Evolutionary conservation across 108 stramenopile species (phyloP), one percentile per base, ranked within the genome.

Genomic region (Nitzschia palea): DNA sequence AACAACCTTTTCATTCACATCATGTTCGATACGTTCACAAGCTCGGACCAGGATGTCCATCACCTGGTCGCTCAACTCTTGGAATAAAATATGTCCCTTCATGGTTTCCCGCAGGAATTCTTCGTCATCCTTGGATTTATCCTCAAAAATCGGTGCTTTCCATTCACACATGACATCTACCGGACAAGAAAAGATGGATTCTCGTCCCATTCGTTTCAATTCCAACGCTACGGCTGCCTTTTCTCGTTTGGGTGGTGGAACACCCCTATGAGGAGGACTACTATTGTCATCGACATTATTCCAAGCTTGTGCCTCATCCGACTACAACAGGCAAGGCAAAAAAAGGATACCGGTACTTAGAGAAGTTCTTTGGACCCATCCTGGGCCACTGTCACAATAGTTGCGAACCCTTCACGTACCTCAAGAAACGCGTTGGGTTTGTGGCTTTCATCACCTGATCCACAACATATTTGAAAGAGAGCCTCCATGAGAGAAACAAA

Each of bases 51-150:
- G 53, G 1, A 62, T 54, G 4, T 60, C 35, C 1, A 84, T 63
- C 54, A 87, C 88, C 14, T 57, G 59, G 25, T 68, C 62, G 25
- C 76, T 73, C 43, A 87, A 56, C 52, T 70, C 71, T 33, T 84
- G 77, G 73, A 89, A 89, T 23, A 89, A 85, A 37, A 86, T 73
- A 68, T 85, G 84, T 34, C 80, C 71, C 12, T 78, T 76, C 9
- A 89, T 65, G 9, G 82, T 71, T 8, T 71, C 55, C 54, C 79
- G 82, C 42, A 89, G 77, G 68, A 87, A 86, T 44, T 81, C 61
- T 2, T 74, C 64, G 23, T 81, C 85, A 3, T 64, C 71, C 10
- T 73, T 68, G 0, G 77, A 65, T 55, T 89, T 89, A 42, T 75
- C 61, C 42, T 75, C 61, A 42, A 69, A 85, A 44, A 28, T 18